phyloP scores from a whole-genome alignment of 2,329 filamentous ascomycete species.

The Aspergillus pseudotamarii region DNA sequence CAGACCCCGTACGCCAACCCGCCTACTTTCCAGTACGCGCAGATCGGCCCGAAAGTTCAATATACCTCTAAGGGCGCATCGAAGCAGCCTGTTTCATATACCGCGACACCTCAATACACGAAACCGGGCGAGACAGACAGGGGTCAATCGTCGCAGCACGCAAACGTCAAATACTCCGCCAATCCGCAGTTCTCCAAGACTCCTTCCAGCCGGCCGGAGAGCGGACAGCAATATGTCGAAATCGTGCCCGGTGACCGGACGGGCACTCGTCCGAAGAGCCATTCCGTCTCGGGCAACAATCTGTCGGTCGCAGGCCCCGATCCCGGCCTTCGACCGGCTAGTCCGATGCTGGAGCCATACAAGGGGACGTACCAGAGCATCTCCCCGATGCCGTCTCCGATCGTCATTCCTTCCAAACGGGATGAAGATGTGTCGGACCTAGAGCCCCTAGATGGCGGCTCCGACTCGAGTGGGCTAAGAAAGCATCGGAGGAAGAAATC shows the following conservation, averaged over 20 bases:
- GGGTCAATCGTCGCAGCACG: constrained; percentile 11
- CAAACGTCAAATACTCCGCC: constrained; percentile 18
- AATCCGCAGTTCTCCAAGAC: constrained; percentile 23
- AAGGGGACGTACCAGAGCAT: constrained; percentile 92
- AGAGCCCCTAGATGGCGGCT: constrained; percentile 44
- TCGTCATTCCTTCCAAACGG: constrained; percentile 60
- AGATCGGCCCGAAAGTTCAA: constrained; percentile 42
- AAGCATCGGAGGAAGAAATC: constrained; percentile 31
- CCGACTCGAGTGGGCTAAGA: constrained; percentile 31
- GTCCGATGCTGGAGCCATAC: constrained; percentile 88
- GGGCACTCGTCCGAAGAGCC: constrained; percentile 32
- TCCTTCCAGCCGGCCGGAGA: constrained; percentile 26
- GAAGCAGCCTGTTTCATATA: constrained; percentile 28
- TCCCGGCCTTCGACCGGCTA: constrained; percentile 64
- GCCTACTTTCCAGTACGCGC: constrained; percentile 41
- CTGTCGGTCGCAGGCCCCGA: constrained; percentile 39
- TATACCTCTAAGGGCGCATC: constrained; percentile 37
- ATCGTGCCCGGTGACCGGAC: constrained; percentile 34
- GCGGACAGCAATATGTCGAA: constrained; percentile 37
- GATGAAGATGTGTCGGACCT: constrained; percentile 58
- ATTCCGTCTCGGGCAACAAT: constrained; percentile 43
- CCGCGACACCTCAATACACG: constrained; percentile 30
- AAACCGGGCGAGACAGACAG: constrained; percentile 16
- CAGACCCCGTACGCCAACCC: constrained; percentile 35
- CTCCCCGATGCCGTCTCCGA: constrained; percentile 88